Base-by-base conservation (phyloP, 2,329 filamentous ascomycete genomes). In the Phialocephala sp. region DNA sequence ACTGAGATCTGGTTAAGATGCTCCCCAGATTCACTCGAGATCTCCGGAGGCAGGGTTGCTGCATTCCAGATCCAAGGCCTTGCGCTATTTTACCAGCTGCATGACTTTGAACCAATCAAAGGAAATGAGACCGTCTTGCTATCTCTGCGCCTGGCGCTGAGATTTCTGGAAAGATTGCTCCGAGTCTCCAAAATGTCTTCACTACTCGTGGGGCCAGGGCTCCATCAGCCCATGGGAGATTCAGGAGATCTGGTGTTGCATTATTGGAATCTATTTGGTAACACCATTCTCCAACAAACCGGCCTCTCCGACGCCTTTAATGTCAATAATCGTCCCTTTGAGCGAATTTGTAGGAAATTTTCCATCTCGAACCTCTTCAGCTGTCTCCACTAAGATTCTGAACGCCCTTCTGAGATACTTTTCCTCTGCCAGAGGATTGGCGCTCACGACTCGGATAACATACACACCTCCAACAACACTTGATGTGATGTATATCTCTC, bases 401-500 rank as follows among this genome's bases (percentile, higher is more conserved):
- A 96, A 97, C 0, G 93, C 88, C 67, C 83, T 83, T 67, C 87
- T 82, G 4, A 97, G 79, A 77, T 92, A 90, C 74, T 86, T 85
- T 78, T 92, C 89, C 76, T 94, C 89, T 0, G 89, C 87, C 47
- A 86, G 81, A 27, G 85, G 81, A 72, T 91, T 91, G 0, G 86
- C 89, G 64, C 91, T 93, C 24, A 94, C 90, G 43, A 97, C 87
- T 0, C 94, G 84, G 67, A 98, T 96, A 1, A 91, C 89, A 77
- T 92, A 92, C 22, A 88, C 82, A 0, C 88, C 91, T 9, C 86
- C 87, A 14, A 97, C 83, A 4, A 93, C 85, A 1, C 89, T 91
- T 50, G 88, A 90, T 0, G 93, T 97, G 27, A 97, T 80, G 78
- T 92, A 97, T 63, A 97, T 91, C 77, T 92, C 87, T 0, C 92